phyloP scores from a whole-genome alignment of 2,329 filamentous ascomycete genomes.

The Monilinia fructigena region DNA sequence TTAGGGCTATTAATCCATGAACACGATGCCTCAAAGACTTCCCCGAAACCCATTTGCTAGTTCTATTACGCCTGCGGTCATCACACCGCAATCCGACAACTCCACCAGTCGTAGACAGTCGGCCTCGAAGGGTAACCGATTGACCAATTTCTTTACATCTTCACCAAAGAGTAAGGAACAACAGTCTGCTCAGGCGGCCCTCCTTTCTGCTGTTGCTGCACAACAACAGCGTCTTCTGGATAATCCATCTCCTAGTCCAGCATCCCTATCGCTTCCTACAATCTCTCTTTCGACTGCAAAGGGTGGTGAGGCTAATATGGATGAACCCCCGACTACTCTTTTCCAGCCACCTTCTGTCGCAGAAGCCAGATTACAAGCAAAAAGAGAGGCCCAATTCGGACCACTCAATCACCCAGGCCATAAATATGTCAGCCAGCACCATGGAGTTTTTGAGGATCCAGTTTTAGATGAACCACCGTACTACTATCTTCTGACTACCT shows the following conservation, averaged over 20 bases:
- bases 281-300: conserved; percentile 89
- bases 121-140: conserved; percentile 69
- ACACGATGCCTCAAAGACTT: conserved; percentile 42
- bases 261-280: conserved; percentile 77
- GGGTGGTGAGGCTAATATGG: conserved; percentile 70
- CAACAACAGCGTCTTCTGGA: conserved; percentile 56
- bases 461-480: conserved; percentile 95
- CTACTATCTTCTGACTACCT: conserved; percentile 95
- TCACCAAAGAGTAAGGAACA: conserved; percentile 74
- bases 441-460: conserved; percentile 73
- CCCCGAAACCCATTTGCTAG: conserved; percentile 41
- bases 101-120: conserved; percentile 52
- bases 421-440: conserved; percentile 84
- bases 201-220: conserved; percentile 59
- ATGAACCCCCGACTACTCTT: conserved; percentile 73
- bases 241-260: conserved; percentile 59
- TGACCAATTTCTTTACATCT: conserved; percentile 79
- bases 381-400: conserved; percentile 86
- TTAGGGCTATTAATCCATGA: conserved; percentile 28
- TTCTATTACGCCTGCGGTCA: conserved; percentile 36
- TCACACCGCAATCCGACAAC: conserved; percentile 35
- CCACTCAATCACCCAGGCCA: conserved; percentile 78
- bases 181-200: conserved; percentile 62
- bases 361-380: conserved; percentile 72
- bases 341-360: conserved; percentile 86